These are phyloP conservation scores for Oryza coarctata DNA, from an alignment of 176 grass and related monocot species.

Conservation along the genomic window DNA sequence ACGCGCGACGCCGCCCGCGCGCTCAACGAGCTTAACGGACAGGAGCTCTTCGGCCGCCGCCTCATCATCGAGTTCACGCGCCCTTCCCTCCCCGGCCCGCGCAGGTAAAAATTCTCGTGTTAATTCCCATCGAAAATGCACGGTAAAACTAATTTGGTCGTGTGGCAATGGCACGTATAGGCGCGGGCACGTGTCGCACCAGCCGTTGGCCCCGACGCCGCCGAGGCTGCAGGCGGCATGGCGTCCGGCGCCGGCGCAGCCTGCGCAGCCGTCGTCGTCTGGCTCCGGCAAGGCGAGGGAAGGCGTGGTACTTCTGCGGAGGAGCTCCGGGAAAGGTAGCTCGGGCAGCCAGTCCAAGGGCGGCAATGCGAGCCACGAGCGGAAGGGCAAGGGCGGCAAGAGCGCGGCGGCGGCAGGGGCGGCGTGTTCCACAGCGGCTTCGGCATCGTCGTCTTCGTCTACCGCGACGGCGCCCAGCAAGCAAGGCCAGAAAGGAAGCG, in stretches of 20 bases:
- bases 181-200: slow-evolving; percentile 39
- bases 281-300: slow-evolving; percentile 21
- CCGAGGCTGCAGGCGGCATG: slow-evolving; percentile 58
- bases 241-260: slow-evolving; percentile 21
- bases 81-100: slow-evolving; percentile 25
- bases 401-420: background rate
- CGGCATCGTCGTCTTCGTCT: slow-evolving; percentile 5
- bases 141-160: background rate
- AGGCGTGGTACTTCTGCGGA: slow-evolving; percentile 47
- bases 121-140: background rate
- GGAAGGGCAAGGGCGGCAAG: slow-evolving; percentile 33
- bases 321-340: slow-evolving; percentile 16
- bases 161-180: slow-evolving; percentile 43
- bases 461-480: slow-evolving; percentile 31
- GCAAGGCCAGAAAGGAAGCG: slow-evolving; percentile 43
- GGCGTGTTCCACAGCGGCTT: background rate
- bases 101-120: slow-evolving; percentile 41
- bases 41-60: slow-evolving; percentile 69
- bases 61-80: slow-evolving; percentile 73
- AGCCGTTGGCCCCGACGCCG: slow-evolving; percentile 45
- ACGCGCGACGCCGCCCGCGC: slow-evolving; percentile 70
- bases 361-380: slow-evolving; percentile 18
- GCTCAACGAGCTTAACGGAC: slow-evolving; percentile 67
- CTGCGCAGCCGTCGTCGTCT: slow-evolving; percentile 1
- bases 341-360: slow-evolving; percentile 21